Conservation (phyloP, 495 filamentous ascomycete genomes). For the Hamigera avellanea region DNA sequence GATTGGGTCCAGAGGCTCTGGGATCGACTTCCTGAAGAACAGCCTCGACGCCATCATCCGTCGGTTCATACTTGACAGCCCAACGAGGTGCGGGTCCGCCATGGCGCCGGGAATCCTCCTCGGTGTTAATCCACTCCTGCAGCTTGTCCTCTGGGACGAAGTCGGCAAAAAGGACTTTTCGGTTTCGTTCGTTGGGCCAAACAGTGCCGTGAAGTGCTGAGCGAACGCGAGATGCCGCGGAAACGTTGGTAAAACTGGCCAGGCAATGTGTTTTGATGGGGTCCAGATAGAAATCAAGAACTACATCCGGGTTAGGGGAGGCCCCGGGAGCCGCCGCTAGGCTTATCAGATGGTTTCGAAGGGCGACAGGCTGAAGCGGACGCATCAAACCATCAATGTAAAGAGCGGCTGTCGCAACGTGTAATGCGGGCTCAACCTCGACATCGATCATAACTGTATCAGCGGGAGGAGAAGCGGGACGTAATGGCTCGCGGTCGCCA, state of each 20-base stretch:
- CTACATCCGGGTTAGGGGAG: slow-evolving; percentile 35
- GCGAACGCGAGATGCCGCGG: slow-evolving; percentile 69
- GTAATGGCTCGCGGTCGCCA: slow-evolving; percentile 9
- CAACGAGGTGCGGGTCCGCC: slow-evolving; percentile 44
- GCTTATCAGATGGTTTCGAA: slow-evolving; percentile 54
- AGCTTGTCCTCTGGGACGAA: slow-evolving; percentile 74
- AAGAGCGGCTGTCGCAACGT: slow-evolving; percentile 72
- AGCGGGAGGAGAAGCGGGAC: slow-evolving; percentile 9
- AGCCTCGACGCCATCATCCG: slow-evolving; percentile 43
- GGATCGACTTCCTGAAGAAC: slow-evolving; percentile 40
- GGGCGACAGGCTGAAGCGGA: slow-evolving; percentile 53
- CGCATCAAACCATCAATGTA: slow-evolving; percentile 91
- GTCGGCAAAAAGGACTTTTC: slow-evolving; percentile 80
- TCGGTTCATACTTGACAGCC: slow-evolving; percentile 59
- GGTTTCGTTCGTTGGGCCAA: slow-evolving; percentile 79
- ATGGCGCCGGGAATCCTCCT: slow-evolving; percentile 41
- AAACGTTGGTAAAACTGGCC: slow-evolving; percentile 51
- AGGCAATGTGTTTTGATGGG: slow-evolving; percentile 81
- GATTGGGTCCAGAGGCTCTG: slow-evolving; percentile 14
- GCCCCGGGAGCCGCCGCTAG: slow-evolving; percentile 50
- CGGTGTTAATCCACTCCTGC: slow-evolving; percentile 59
- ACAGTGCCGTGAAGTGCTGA: slow-evolving; percentile 61
- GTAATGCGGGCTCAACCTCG: slow-evolving; percentile 53
- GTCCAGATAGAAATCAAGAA: slow-evolving; percentile 69
- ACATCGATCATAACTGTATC: slow-evolving; percentile 30